These are phyloP conservation scores for Ophiostoma sp. DNA, from an alignment of 2,329 filamentous ascomycete genomes.

Conservation along the genomic window DNA sequence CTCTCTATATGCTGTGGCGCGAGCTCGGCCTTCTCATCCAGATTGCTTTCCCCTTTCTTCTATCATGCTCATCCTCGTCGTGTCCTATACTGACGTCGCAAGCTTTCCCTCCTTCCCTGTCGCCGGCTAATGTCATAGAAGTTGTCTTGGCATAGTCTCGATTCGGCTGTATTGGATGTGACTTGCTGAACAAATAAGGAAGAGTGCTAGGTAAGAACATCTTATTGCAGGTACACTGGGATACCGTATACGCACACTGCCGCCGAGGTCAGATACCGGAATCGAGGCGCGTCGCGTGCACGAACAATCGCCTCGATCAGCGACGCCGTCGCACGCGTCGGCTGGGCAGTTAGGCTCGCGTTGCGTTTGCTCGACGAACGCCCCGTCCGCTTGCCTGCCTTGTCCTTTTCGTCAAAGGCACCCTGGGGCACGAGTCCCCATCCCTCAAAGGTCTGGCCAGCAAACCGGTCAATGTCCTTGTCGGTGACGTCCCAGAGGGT, in stretches of 20 bases:
- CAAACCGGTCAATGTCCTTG: constrained; percentile 93
- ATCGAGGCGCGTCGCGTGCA: constrained; percentile 75
- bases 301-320: constrained; percentile 79
- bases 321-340: constrained; percentile 42
- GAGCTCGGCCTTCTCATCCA: constrained; percentile 7
- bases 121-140: constrained; percentile 1
- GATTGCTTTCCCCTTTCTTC: not conserved
- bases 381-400: not conserved
- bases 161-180: not conserved
- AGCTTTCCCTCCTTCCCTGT: not conserved
- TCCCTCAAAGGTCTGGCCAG: constrained; percentile 72
- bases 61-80: not conserved
- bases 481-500: constrained; percentile 99
- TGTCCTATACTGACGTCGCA: not conserved
- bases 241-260: constrained; percentile 94
- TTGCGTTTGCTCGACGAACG: constrained; percentile 24
- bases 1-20: constrained; percentile 2
- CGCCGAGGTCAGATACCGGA: constrained; percentile 90
- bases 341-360: not conserved
- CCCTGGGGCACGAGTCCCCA: constrained; percentile 73
- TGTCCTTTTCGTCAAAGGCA: constrained; percentile 41
- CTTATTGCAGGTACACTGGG: constrained; percentile 70
- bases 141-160: not conserved
- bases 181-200: not conserved
- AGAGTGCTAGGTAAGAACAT: not conserved